A percentile compares a stretch with the other conserved stretches of the same genome.
Conservation (phyloP, 176 grass and related monocot genomes). For the Phyllostachys edulis region DNA sequence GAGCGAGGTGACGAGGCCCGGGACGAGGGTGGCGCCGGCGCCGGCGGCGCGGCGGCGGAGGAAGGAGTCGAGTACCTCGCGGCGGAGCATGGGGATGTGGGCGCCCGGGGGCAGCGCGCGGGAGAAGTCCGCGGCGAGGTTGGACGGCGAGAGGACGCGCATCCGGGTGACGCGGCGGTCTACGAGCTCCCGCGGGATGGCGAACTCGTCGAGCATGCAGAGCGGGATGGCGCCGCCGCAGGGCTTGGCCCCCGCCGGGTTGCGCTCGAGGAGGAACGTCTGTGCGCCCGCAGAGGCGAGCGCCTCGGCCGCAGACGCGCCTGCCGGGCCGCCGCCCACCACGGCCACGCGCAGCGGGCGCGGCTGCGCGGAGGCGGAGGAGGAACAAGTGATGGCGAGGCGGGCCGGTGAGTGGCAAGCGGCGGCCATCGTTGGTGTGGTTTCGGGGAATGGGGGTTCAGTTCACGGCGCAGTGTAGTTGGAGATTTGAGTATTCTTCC, state of each 20-base stretch:
- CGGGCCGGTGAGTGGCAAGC: slow-evolving; percentile 29
- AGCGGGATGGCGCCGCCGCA: slow-evolving; percentile 94
- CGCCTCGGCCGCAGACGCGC: slow-evolving; percentile 73
- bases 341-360: slow-evolving; percentile 75
- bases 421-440: slow-evolving; percentile 20
- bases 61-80: slow-evolving; percentile 93
- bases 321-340: slow-evolving; percentile 79
- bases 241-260: slow-evolving; percentile 73
- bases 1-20: slow-evolving; percentile 71
- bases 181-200: slow-evolving; percentile 62
- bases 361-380: background rate
- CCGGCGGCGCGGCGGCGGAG: slow-evolving; percentile 41
- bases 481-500: background rate
- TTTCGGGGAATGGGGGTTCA: background rate
- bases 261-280: slow-evolving; percentile 82
- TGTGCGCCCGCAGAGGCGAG: slow-evolving; percentile 53
- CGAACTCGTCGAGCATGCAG: slow-evolving; percentile 91
- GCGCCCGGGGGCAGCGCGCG: slow-evolving; percentile 34
- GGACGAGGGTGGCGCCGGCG: slow-evolving; percentile 53
- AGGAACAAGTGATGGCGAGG: slow-evolving; percentile 16
- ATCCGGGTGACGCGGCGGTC: slow-evolving; percentile 85
- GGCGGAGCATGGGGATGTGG: slow-evolving; percentile 95
- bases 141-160: slow-evolving; percentile 86
- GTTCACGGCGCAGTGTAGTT: background rate
- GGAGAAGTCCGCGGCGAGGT: slow-evolving; percentile 71